Conservation (phyloP, 2,329 filamentous ascomycete species). For the Ophiostoma himal-ulmi region DNA sequence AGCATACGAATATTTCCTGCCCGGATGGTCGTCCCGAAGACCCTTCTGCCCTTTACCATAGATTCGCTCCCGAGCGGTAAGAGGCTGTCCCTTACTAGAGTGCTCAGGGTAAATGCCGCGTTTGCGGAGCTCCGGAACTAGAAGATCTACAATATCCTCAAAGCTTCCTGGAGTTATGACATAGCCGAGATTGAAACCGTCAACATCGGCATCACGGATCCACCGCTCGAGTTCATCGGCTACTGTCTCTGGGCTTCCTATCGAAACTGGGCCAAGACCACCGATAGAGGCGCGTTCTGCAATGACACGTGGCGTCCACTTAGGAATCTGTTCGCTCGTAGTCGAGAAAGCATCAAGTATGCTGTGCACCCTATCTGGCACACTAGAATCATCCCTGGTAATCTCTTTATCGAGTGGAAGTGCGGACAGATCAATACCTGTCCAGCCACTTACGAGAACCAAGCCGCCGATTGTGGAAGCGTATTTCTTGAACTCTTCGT, state of each 20-base stretch:
- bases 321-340: slow-evolving; percentile 3
- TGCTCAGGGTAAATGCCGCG: slow-evolving; percentile 41
- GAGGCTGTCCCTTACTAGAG: slow-evolving; percentile 26
- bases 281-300: slow-evolving; percentile 27
- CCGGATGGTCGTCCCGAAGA: slow-evolving; percentile 53
- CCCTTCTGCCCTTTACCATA: slow-evolving; percentile 55
- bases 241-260: slow-evolving; percentile 61
- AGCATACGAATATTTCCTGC: slow-evolving; percentile 56
- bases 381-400: slow-evolving; percentile 8
- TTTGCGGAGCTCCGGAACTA: slow-evolving; percentile 56
- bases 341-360: slow-evolving; percentile 1
- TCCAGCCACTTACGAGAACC: slow-evolving; percentile 23
- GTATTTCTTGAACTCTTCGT: slow-evolving; percentile 23
- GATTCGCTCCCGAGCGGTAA: slow-evolving; percentile 55
- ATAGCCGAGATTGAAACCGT: slow-evolving; percentile 63
- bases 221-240: slow-evolving; percentile 63
- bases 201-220: slow-evolving; percentile 63
- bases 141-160: slow-evolving; percentile 58
- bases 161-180: slow-evolving; percentile 49
- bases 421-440: slow-evolving; percentile 27
- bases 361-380: slow-evolving; percentile 16
- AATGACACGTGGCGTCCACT: slow-evolving; percentile 22
- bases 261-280: slow-evolving; percentile 34
- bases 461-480: slow-evolving; percentile 27
- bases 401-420: slow-evolving; percentile 28